A percentile compares a stretch with the other conserved stretches of the same genome.
Evolutionary conservation across 257 asterid species (phyloP).

Genomic region (Salvia miltiorrhiza): DNA sequence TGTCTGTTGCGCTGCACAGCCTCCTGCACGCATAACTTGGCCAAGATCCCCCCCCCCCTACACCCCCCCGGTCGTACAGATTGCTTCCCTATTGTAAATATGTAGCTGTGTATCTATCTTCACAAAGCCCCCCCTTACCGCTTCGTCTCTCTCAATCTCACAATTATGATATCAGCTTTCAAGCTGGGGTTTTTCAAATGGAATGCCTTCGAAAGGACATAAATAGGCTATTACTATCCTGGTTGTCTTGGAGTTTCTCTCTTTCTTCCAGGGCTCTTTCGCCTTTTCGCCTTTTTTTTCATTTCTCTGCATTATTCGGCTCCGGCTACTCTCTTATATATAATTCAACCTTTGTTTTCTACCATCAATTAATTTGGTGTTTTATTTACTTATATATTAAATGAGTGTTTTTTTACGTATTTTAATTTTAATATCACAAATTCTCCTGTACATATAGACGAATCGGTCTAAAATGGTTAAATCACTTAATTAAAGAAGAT

Average conservation of each 20-base stretch:
- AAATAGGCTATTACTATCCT: constrained; percentile 12
- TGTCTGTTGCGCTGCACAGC: constrained; percentile 68
- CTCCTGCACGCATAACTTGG: constrained; percentile 87
- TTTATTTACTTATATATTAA: no score
- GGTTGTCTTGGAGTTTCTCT: not conserved
- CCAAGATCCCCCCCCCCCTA: constrained; percentile 46
- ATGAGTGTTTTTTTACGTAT: no score
- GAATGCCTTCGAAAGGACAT: not conserved
- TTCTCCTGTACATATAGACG: no score
- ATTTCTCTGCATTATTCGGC: no score
- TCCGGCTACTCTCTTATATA: no score
- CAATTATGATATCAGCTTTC: not conserved
- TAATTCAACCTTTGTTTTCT: no score
- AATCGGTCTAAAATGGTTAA: no score
- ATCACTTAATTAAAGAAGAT: no score
- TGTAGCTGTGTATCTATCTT: not conserved
- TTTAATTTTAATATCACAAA: no score
- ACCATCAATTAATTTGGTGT: no score
- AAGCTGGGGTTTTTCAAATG: constrained; percentile 24
- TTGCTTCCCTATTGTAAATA: not conserved
- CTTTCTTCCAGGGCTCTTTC: not conserved
- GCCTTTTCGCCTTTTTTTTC: not conserved
- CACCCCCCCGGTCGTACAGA: constrained; percentile 28
- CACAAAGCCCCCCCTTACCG: not conserved
- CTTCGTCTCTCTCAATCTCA: not conserved